phyloP scores from a whole-genome alignment of 768 basidiomycete species.

The Myochromella boudieri region DNA sequence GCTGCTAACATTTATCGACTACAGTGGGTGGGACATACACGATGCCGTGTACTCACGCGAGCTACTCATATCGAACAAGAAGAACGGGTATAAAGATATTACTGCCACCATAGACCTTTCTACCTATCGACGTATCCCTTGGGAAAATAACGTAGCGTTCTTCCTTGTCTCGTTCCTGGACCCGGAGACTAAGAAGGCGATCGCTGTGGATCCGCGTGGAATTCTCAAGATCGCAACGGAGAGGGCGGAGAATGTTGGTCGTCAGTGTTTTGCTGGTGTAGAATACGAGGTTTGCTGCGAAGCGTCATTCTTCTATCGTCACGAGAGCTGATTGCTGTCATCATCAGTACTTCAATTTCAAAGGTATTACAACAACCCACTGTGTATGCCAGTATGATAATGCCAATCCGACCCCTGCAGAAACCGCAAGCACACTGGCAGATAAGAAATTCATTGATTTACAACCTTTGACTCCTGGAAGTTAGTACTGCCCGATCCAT shows the following conservation, averaged over 20 bases:
- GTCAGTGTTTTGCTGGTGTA: constrained; percentile 77
- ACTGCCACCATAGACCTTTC: constrained; percentile 84
- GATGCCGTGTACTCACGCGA: constrained; percentile 84
- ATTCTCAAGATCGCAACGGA: constrained; percentile 61
- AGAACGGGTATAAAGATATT: constrained; percentile 91
- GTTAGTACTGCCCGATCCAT: constrained; percentile 45
- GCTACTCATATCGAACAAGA: constrained; percentile 85
- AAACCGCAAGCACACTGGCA: constrained; percentile 74
- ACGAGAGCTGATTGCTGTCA: neutral
- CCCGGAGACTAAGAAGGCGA: constrained; percentile 75
- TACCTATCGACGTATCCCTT: constrained; percentile 85
- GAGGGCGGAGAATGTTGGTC: constrained; percentile 45
- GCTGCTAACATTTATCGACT: neutral
- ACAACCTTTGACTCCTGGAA: constrained; percentile 86
- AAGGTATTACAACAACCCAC: constrained; percentile 47
- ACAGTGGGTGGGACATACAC: constrained; percentile 90
- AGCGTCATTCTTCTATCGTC: constrained; percentile 29
- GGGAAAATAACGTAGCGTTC: constrained; percentile 91
- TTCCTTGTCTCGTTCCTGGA: constrained; percentile 91
- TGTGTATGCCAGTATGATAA: neutral
- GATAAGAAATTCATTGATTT: constrained; percentile 79
- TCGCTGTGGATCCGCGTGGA: constrained; percentile 87
- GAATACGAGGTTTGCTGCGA: constrained; percentile 94
- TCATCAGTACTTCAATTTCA: constrained; percentile 90
- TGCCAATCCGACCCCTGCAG: constrained; percentile 34